A percentile compares a stretch with the other conserved stretches of the same genome.
Conservation (phyloP, 2,329 filamentous ascomycete species). For the Xylariales sp. region DNA sequence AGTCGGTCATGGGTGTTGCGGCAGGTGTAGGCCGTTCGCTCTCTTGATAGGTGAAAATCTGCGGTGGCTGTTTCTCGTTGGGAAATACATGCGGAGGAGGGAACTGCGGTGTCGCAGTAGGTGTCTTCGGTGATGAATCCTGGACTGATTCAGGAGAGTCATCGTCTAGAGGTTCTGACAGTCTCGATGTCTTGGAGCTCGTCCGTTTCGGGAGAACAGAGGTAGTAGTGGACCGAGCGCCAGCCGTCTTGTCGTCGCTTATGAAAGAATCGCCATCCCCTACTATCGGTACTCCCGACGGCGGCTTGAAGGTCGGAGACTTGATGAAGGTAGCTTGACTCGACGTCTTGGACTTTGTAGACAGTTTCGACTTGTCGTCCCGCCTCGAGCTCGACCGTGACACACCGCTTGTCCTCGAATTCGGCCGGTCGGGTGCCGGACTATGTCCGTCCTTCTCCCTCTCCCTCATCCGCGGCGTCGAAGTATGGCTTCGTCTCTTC, state of each 20-base stretch:
- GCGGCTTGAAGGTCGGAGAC: slow-evolving; percentile 24
- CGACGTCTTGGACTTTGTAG: slow-evolving; percentile 50
- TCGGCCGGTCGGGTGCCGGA: slow-evolving; percentile 32
- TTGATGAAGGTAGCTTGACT: slow-evolving; percentile 53
- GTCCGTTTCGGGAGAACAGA: slow-evolving; percentile 32
- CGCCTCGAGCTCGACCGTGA: slow-evolving; percentile 41
- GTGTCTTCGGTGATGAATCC: slow-evolving; percentile 57
- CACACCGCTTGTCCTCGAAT: slow-evolving; percentile 38
- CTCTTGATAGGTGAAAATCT: slow-evolving; percentile 28
- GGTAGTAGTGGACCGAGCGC: slow-evolving; percentile 25
- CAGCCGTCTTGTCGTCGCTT: slow-evolving; percentile 29
- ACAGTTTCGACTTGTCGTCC: slow-evolving; percentile 48
- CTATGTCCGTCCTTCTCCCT: slow-evolving; percentile 32
- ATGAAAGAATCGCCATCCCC: slow-evolving; percentile 21
- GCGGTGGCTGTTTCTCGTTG: slow-evolving; percentile 32
- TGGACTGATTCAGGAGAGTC: slow-evolving; percentile 47
- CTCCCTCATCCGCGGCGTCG: slow-evolving; percentile 30
- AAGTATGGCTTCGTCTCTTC: slow-evolving; percentile 31
- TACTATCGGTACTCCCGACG: slow-evolving; percentile 24
- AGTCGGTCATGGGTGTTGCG: slow-evolving; percentile 36
- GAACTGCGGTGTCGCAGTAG: slow-evolving; percentile 51
- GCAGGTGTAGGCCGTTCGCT: slow-evolving; percentile 35
- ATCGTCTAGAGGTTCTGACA: slow-evolving; percentile 35
- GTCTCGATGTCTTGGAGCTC: slow-evolving; percentile 23
- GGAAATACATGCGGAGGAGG: slow-evolving; percentile 38